A percentile compares a stretch with the other conserved stretches of the same genome.
These are phyloP conservation scores for Sindora glabra DNA, from an alignment of 306 rosid species.

Conservation along the genomic window DNA sequence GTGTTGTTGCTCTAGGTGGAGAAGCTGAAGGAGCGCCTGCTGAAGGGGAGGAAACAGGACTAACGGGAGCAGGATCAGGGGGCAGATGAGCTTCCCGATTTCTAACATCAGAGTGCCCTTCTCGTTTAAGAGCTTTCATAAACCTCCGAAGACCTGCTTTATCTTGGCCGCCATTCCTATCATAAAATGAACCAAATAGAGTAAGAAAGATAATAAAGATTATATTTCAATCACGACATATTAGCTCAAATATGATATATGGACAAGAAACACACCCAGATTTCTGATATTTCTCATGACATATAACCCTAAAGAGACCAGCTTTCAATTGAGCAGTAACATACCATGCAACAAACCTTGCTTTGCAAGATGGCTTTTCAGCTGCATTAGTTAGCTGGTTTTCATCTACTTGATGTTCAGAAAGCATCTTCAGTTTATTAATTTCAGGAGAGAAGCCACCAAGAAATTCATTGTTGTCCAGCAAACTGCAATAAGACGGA, in stretches of 20 bases:
- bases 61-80: not conserved
- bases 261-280: slow-evolving; percentile 2
- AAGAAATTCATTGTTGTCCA: slow-evolving; percentile 73
- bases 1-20: slow-evolving; percentile 4
- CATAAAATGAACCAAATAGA: slow-evolving; percentile 1
- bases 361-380: slow-evolving; percentile 31
- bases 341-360: slow-evolving; percentile 40
- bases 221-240: not conserved
- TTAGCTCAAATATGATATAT: not conserved
- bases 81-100: not conserved
- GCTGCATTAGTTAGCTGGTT: slow-evolving; percentile 30
- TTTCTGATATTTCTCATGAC: not conserved
- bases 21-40: not conserved
- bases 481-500: slow-evolving; percentile 46
- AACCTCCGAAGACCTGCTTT: slow-evolving; percentile 23
- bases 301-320: not conserved
- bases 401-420: slow-evolving; percentile 77
- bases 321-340: slow-evolving; percentile 24
- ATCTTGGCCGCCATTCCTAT: slow-evolving; percentile 30
- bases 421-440: slow-evolving; percentile 37
- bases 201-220: not conserved
- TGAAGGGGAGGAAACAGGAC: not conserved
- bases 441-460: slow-evolving; percentile 58
- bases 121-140: not conserved
- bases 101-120: too few species aligned